Evolutionary conservation across 192 early-diverging fungal genomes (phyloP), one percentile per base, ranked within the genome.

Genomic region (Nowakowskiella sp.): DNA sequence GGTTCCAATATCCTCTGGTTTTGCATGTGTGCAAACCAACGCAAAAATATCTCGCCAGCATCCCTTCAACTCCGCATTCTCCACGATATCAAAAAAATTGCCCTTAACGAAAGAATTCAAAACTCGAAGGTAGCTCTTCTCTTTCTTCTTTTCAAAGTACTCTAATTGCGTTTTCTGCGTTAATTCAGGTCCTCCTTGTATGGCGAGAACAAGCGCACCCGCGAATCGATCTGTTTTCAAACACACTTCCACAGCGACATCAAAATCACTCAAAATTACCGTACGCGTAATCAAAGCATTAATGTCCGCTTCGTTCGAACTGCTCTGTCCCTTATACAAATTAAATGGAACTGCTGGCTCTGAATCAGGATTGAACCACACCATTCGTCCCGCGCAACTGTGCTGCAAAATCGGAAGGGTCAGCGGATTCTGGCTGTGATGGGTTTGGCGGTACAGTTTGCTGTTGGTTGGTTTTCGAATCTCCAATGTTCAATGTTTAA

Each of bases 21-120:
- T 78, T 32, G 84, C 88, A 63, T 97, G 96, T 0, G 92, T 96
- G 73, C 91, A 97, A 42, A 99, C 78, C 5, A 97, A 72, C 8
- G 90, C 94, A 30, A 97, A 64, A 25, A 94, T 72, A 54, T 97
- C 87, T 64, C 89, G 86, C 96, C 96, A 99, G 47, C 86, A 62
- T 5, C 62, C 67, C 7, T 60, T 44, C 58, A 99, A 59, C 27
- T 81, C 72, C 3, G 80, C 84, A 49, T 85, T 81, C 34, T 68
- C 63, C 0, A 94, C 91, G 34, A 96, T 72, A 61, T 93, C 88
- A 5, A 61, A 65, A 50, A 95, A 61, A 55, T 97, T 88, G 9
- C 82, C 84, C n/a, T 77, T 67, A 0, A 88, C 77, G 48, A 99
- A 78, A 49, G 76, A 76, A 56, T 92, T 77, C 47, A 99, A 64